Evolutionary conservation across 352 stramenopile species (phyloP).

Genomic region (Peronospora tabacina): DNA sequence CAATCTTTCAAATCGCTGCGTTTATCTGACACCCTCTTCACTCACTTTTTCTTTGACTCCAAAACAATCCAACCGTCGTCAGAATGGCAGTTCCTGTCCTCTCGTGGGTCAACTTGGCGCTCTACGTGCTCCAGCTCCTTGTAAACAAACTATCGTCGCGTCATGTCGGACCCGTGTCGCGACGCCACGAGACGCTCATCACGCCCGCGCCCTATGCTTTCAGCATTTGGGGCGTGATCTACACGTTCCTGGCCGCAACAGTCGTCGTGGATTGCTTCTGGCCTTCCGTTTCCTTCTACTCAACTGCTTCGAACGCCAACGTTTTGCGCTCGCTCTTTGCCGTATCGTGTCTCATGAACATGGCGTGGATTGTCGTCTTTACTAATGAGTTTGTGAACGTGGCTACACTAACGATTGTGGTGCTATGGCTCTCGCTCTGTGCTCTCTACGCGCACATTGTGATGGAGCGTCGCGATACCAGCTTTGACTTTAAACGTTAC

Average conservation of each 20-base stretch:
- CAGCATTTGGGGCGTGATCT: conserved; percentile 78
- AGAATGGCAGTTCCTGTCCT: conserved; percentile 30
- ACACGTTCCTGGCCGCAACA: conserved; percentile 51
- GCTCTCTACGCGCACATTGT: conserved; percentile 52
- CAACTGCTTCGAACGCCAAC: conserved; percentile 34
- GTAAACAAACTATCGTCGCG: conserved; percentile 46
- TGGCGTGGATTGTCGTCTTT: conserved; percentile 66
- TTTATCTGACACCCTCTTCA: conserved; percentile 5
- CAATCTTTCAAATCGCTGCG: too few relatives aligned
- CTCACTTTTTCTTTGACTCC: neutral
- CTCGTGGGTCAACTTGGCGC: conserved; percentile 47
- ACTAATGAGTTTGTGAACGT: conserved; percentile 54
- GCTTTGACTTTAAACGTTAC: conserved; percentile 43
- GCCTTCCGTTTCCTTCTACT: conserved; percentile 51
- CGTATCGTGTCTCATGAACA: conserved; percentile 56
- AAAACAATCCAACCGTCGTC: neutral
- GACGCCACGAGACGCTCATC: conserved; percentile 61
- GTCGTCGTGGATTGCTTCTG: conserved; percentile 63
- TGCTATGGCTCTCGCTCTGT: conserved; percentile 59
- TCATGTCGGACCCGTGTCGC: conserved; percentile 47
- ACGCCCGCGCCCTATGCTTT: conserved; percentile 70
- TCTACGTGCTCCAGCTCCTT: conserved; percentile 57
- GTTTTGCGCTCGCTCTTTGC: conserved; percentile 55
- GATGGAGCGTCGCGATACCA: conserved; percentile 29
- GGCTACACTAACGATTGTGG: conserved; percentile 40